Evolutionary conservation across 2,329 filamentous ascomycete genomes (phyloP), one percentile per base, ranked within the genome.

Genomic region (Paraconiothyrium sp.): DNA sequence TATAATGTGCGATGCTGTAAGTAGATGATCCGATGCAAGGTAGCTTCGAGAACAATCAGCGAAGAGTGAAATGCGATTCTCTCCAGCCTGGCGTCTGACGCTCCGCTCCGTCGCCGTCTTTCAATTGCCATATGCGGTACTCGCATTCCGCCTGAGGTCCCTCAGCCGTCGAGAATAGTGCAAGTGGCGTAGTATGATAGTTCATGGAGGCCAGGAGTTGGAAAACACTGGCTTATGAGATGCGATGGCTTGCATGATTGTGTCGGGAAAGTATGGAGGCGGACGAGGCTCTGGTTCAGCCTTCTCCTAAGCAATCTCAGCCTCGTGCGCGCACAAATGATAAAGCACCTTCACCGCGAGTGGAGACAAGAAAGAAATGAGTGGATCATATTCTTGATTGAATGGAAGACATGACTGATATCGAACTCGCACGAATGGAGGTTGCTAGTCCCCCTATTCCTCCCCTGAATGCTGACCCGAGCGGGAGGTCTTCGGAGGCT

Each of bases 261-360:
- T 24, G 13, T 24, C 20, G 44, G 44, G 35, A 39, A 24, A 3
- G 10, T 39, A 24, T 22, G 14, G 32, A 24, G 10, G 20, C 49
- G 5, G 34, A 41, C 47, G 35, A 52, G 49, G 49, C 49, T 52
- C 34, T 16, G 13, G 11, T 52, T 39, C 49, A 52, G 49, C 49
- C 49, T 52, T 39, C 14, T 52, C 14, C 20, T n/a, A 27, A 24
- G 34, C 20, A 14, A 14, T 10, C 10, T 3, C 34, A 39, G 49
- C 49, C 49, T 24, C 9, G 35, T 27, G 9, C n/a, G n/a, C n/a
- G 20, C 13, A 10, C 13, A 27, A 22, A 39, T 41, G 35, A 52
- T 52, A 52, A 52, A 52, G n/a, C 7, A 30, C 4, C 10, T 11
- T 49, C 13, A 32, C 13, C 46, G 30, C 46, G 13, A n/a, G 11